Evolutionary conservation across 371 early-diverging fungal species (phyloP).

Genomic region (Scutellospora calospora): DNA sequence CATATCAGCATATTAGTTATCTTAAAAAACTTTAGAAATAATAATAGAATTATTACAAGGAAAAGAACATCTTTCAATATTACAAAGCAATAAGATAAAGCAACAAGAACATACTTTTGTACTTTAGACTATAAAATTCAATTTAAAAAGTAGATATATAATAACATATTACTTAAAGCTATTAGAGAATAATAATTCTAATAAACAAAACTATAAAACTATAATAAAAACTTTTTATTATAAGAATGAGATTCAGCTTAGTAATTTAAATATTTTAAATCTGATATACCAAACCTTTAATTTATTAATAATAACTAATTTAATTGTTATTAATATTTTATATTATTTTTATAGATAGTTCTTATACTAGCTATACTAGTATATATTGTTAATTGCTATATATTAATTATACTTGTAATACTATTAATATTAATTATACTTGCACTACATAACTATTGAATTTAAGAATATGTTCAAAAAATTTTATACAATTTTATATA

Average conservation of each 20-base stretch:
- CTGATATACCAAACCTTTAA: not conserved
- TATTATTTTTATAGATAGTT: conserved; percentile 7
- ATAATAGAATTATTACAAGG: conserved; percentile 6
- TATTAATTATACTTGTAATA: no score
- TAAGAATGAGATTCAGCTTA: conserved; percentile 5
- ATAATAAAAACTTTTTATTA: not conserved
- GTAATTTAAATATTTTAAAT: not conserved
- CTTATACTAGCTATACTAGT: not conserved
- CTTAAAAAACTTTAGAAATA: no score
- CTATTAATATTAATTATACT: no score
- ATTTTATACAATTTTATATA: no score
- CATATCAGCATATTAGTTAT: no score
- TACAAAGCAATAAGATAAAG: conserved; percentile 7
- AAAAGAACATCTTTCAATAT: conserved; percentile 26
- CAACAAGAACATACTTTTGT: not conserved
- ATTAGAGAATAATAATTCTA: conserved; percentile 3
- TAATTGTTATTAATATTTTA: not conserved
- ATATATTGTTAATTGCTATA: no score
- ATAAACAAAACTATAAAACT: not conserved
- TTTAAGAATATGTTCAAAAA: no score
- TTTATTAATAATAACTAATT: not conserved
- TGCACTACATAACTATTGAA: no score
- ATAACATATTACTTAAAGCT: conserved; percentile 22
- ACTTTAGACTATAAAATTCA: conserved; percentile 3
- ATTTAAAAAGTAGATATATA: conserved; percentile 15